Evolutionary conservation across 2,329 filamentous ascomycete genomes (phyloP), one percentile per base, ranked within the genome.

Genomic region (Fusarium tanahbumbuense): DNA sequence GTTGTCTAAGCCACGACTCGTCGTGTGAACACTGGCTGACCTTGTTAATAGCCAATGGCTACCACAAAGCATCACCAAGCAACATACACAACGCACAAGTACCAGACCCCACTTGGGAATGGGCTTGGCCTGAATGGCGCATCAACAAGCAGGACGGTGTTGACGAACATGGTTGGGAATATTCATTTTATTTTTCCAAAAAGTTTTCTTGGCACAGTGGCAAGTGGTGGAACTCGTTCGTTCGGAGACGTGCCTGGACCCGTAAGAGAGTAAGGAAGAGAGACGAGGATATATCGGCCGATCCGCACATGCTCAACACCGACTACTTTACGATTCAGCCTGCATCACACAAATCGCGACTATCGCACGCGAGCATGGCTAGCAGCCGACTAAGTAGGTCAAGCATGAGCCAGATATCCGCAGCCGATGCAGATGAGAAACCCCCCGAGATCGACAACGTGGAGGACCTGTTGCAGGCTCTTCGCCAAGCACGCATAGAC

Each of bases 141-240:
- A 76, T 91, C 71, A 86, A 88, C 63, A 83, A 93, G 87, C 93
- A 95, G 83, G 88, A 91, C 4, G 91, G 92, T 63, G 73, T 80
- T 40, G 96, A 98, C 75, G 91, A 95, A 67, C 92, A 95, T 68
- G 96, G 96, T 6, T 99, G 96, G 96, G 92, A 97, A 78, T 99
- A 99, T 80, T 96, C 93, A 18, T 94, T 98, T 78, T 91, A 92
- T 71, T 99, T 98, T 77, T 84, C 84, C 70, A 88, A 86, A 64
- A 84, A 82, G 44, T 93, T 92, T 71, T 88, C 89, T 5, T 99
- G 96, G 96, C 96, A 99, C 79, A 91, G 91, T 5, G 92, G 92
- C 20, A 91, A 89, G 27, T 98, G 95, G 94, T 97, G 93, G 80
- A 95, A 94, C 78, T 97, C 93, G 2, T 99, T 95, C 77, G 96